A percentile compares a stretch with the other conserved stretches of the same genome.
Evolutionary conservation across 768 basidiomycete genomes (phyloP).

Genomic region (Tricholoma hemisulphureum): DNA sequence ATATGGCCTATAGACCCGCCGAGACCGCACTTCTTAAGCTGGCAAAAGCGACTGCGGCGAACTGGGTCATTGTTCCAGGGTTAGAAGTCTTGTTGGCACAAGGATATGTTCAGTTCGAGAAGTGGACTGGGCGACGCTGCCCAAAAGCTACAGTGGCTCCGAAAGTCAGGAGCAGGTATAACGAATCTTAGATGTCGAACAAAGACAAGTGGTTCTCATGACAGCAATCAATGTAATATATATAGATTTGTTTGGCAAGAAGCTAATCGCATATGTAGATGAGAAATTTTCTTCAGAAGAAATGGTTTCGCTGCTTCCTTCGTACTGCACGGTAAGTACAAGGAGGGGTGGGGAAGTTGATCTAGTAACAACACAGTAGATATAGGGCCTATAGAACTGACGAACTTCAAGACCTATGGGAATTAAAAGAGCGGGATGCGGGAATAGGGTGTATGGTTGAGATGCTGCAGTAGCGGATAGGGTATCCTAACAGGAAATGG

Average conservation of each 20-base stretch:
- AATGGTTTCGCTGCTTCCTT: background rate
- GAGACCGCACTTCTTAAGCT: conserved; percentile 77
- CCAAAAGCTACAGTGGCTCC: conserved; percentile 48
- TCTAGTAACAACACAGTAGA: background rate
- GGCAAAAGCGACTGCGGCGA: conserved; percentile 48
- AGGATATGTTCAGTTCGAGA: conserved; percentile 80
- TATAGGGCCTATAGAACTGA: background rate
- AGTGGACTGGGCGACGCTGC: conserved; percentile 73
- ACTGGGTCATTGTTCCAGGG: conserved; percentile 76
- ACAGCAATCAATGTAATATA: background rate
- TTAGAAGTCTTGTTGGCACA: conserved; percentile 87
- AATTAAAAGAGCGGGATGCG: conserved; percentile 3
- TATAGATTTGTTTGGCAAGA: background rate
- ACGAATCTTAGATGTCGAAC: background rate
- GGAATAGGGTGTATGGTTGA: conserved; percentile 9
- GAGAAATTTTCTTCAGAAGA: background rate
- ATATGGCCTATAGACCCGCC: conserved; percentile 93
- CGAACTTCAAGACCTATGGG: background rate
- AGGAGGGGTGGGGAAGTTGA: background rate
- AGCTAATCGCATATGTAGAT: background rate
- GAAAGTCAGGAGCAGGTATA: conserved; percentile 49
- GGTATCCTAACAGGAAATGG: conserved; percentile 22
- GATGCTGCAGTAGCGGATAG: conserved; percentile 15
- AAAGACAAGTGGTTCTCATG: too few relatives aligned
- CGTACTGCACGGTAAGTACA: background rate